Conservation (phyloP, 2,329 filamentous ascomycete genomes). For the Chaetomium strumarium region DNA sequence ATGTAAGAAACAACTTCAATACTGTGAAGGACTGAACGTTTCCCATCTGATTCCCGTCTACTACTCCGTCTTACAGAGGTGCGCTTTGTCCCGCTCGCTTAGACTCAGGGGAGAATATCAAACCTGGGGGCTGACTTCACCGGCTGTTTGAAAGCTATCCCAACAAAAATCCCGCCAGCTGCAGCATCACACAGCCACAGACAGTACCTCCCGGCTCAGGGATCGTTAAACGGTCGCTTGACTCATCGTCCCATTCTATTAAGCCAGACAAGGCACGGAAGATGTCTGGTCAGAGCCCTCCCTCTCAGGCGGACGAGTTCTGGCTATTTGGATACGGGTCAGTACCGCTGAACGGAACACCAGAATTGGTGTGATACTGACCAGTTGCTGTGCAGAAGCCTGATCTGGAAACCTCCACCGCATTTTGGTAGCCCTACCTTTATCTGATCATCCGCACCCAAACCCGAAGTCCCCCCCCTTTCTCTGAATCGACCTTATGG, state of each 20-base stretch:
- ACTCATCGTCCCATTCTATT: too few species aligned
- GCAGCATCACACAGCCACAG: not conserved
- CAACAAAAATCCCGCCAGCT: not conserved
- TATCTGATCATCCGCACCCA: conserved; percentile 4
- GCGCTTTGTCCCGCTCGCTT: conserved; percentile 15
- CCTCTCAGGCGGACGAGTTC: conserved; percentile 56
- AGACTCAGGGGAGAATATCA: conserved; percentile 14
- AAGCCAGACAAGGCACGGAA: conserved; percentile 7
- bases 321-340: conserved; percentile 98
- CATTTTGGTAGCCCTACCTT: conserved; percentile 65
- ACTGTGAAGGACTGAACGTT: not conserved
- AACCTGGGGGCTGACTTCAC: conserved; percentile 1
- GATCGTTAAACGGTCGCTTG: too few species aligned
- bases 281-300: conserved; percentile 34
- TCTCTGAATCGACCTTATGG: conserved; percentile 8
- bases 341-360: conserved; percentile 1
- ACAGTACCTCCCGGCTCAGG: not conserved
- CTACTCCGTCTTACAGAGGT: not conserved
- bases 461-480: not conserved
- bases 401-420: conserved; percentile 98
- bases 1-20: not conserved
- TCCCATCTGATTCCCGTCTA: not conserved
- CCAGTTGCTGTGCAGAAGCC: conserved; percentile 53
- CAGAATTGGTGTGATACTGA: conserved; percentile 1
- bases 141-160: not conserved